Evolutionary conservation across 257 asterid species (phyloP).

Genomic region (Osmanthus fragrans): DNA sequence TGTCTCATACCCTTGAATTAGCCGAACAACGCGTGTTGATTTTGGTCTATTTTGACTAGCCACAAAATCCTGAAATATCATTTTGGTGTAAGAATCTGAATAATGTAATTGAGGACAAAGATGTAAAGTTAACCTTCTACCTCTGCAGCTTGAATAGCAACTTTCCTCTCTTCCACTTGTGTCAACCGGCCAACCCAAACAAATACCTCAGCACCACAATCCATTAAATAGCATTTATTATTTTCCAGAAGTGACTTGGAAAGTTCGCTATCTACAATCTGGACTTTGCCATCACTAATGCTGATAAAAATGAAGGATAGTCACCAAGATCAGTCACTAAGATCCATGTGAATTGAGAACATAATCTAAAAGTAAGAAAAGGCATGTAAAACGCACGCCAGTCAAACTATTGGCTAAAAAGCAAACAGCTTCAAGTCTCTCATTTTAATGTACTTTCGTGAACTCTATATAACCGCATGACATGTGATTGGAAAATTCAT

Average conservation of each 20-base stretch:
- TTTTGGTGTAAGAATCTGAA: conserved; percentile 26
- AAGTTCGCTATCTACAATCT: conserved; percentile 70
- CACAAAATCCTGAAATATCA: conserved; percentile 63
- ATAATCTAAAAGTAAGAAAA: not conserved
- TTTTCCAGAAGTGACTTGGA: conserved; percentile 86
- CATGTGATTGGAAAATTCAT: not conserved
- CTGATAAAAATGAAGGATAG: conserved; percentile 42
- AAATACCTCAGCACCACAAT: conserved; percentile 92
- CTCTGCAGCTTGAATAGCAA: conserved; percentile 89
- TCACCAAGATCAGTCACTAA: not conserved
- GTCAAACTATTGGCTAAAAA: not conserved
- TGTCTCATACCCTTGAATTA: conserved; percentile 93
- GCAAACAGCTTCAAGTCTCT: not conserved
- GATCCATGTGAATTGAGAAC: not conserved
- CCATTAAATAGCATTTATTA: conserved; percentile 85
- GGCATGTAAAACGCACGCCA: not conserved
- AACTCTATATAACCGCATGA: not conserved
- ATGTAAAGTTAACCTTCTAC: conserved; percentile 36
- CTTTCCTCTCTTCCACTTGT: conserved; percentile 93
- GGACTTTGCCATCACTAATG: conserved; percentile 68
- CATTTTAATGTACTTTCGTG: not conserved
- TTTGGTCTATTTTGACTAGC: conserved; percentile 89
- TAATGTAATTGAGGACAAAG: conserved; percentile 1
- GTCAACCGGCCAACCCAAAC: conserved; percentile 99
- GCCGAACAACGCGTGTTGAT: conserved; percentile 71